phyloP scores from a whole-genome alignment of 441 rosid species.

The Populus hybrid region DNA sequence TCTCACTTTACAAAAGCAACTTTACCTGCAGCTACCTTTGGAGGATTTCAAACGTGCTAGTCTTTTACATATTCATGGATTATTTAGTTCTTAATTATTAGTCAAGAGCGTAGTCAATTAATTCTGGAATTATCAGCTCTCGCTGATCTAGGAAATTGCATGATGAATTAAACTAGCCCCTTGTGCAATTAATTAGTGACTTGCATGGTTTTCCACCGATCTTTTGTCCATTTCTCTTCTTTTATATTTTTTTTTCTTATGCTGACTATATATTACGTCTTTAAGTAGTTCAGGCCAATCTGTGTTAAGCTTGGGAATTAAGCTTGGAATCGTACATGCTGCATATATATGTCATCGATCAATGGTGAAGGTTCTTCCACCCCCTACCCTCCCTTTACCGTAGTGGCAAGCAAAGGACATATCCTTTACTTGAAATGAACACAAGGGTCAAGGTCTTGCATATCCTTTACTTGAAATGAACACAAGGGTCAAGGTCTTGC shows the following conservation, averaged over 20 bases:
- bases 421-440: too few species aligned
- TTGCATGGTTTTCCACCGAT: neutral
- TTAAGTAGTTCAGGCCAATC: neutral
- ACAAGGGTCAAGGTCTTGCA: too few species aligned
- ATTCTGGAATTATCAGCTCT: too few species aligned
- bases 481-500: slow-evolving; percentile 8
- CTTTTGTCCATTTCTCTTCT: neutral
- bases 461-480: slow-evolving; percentile 30
- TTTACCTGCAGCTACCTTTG: slow-evolving; percentile 3
- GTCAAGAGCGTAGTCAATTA: neutral
- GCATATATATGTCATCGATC: slow-evolving; percentile 7
- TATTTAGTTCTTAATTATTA: neutral
- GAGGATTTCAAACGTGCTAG: neutral
- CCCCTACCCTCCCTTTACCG: slow-evolving; percentile 29
- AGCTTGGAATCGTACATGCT: slow-evolving; percentile 30
- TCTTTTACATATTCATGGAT: neutral
- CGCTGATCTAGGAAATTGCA: too few species aligned
- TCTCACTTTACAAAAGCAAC: slow-evolving; percentile 16
- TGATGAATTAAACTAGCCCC: too few species aligned
- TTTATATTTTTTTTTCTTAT: neutral
- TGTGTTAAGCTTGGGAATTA: slow-evolving; percentile 31
- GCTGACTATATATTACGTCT: neutral
- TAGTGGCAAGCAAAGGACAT: slow-evolving; percentile 47
- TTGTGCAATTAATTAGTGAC: too few species aligned
- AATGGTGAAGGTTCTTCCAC: slow-evolving; percentile 24